Conservation (phyloP, 2,329 filamentous ascomycete species). For the Pyrenochaeta sp. region DNA sequence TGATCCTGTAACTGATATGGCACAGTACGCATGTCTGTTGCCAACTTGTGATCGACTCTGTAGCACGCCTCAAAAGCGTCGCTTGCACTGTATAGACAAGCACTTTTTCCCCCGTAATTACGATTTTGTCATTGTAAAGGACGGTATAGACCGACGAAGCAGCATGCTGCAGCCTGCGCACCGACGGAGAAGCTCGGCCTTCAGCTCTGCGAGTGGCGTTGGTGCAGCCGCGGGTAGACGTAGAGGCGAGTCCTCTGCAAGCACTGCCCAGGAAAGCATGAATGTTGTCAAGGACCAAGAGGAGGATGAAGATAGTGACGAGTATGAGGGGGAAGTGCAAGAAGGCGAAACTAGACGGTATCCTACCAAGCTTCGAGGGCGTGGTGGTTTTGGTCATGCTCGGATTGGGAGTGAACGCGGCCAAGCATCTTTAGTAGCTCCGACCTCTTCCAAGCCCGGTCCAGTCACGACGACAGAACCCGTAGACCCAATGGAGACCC, state of each 20-base stretch:
- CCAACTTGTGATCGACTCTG: conserved; percentile 88
- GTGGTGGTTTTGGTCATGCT: conserved; percentile 41
- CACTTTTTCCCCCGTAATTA: conserved; percentile 79
- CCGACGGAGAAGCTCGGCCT: conserved; percentile 42
- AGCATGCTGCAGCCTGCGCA: conserved; percentile 72
- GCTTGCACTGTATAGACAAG: conserved; percentile 91
- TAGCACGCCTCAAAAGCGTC: conserved; percentile 81
- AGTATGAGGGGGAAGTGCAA: conserved; percentile 11
- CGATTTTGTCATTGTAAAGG: conserved; percentile 72
- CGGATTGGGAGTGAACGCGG: conserved; percentile 22
- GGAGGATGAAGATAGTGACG: conserved; percentile 7
- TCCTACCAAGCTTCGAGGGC: conserved; percentile 36
- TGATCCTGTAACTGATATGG: conserved; percentile 13
- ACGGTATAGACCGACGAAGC: conserved; percentile 84
- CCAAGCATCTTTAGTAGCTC: conserved; percentile 1
- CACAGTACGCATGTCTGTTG: conserved; percentile 85
- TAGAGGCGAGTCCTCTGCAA: conserved; percentile 29
- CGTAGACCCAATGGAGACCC: conserved; percentile 68
- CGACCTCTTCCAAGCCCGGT: conserved; percentile 5
- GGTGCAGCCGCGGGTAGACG: conserved; percentile 10
- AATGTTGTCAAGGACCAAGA: conserved; percentile 31
- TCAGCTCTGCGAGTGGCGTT: conserved; percentile 22
- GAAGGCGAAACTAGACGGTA: conserved; percentile 20
- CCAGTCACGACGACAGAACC: conserved; percentile 2
- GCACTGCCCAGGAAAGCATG: conserved; percentile 30